phyloP scores from a whole-genome alignment of 148 eudicot species.

The Camellia japonica region DNA sequence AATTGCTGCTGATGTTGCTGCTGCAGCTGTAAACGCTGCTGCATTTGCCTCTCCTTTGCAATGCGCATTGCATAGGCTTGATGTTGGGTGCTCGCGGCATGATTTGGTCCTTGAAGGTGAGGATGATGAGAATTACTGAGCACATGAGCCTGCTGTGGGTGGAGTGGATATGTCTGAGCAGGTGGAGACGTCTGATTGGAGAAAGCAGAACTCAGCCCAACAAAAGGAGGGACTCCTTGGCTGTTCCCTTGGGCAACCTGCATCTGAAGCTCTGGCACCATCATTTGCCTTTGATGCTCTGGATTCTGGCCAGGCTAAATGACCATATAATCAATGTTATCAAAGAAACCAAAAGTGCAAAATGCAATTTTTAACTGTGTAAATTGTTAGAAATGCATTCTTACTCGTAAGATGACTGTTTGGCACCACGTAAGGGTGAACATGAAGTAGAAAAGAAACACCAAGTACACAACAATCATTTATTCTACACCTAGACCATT shows the following conservation, averaged over 20 bases:
- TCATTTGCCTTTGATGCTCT: conserved; percentile 67
- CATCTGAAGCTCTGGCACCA: conserved; percentile 58
- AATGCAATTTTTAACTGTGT: neutral
- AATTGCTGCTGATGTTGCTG: conserved; percentile 55
- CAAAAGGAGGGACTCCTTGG: conserved; percentile 51
- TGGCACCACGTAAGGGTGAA: neutral
- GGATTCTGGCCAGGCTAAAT: conserved; percentile 60
- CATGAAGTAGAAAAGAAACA: neutral
- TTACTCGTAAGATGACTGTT: neutral
- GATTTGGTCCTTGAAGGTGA: conserved; percentile 55
- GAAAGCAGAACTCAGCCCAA: conserved; percentile 45
- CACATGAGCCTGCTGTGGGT: conserved; percentile 62
- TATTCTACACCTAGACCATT: neutral
- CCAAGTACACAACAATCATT: neutral
- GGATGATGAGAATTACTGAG: conserved; percentile 49
- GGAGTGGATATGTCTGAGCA: conserved; percentile 49
- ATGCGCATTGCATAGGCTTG: conserved; percentile 61
- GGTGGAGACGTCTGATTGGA: conserved; percentile 53
- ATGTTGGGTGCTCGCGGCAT: conserved; percentile 46
- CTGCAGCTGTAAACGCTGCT: conserved; percentile 50
- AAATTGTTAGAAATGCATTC: neutral
- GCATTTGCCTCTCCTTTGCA: conserved; percentile 71
- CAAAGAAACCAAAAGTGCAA: neutral
- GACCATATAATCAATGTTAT: conserved; percentile 10
- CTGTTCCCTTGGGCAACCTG: conserved; percentile 50